Conservation (phyloP, 2,329 filamentous ascomycete genomes). For the Rhytidhysteron rufulum region DNA sequence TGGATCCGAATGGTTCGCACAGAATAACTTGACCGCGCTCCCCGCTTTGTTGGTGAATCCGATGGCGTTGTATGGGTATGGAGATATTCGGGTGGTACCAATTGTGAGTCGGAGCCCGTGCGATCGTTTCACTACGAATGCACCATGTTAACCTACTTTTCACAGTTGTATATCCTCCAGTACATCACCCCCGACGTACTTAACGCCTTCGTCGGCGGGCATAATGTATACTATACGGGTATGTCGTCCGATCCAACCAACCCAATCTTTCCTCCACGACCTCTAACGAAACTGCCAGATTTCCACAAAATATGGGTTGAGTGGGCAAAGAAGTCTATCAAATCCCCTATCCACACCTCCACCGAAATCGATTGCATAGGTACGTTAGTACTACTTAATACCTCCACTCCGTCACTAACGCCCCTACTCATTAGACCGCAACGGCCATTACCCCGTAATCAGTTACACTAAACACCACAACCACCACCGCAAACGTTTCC, state of each 20-base stretch:
- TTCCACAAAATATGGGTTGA: conserved; percentile 34
- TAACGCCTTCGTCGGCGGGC: conserved; percentile 32
- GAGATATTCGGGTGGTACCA: conserved; percentile 34
- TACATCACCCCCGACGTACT: conserved; percentile 38
- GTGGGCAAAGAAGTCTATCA: conserved; percentile 25
- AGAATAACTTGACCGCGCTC: conserved; percentile 33
- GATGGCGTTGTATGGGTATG: conserved; percentile 35
- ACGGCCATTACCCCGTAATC: neutral
- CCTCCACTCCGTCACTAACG: neutral
- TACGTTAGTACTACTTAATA: too few species aligned
- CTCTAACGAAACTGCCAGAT: conserved; percentile 16
- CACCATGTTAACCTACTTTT: too few species aligned
- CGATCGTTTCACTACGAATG: conserved; percentile 15
- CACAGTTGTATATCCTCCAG: conserved; percentile 36
- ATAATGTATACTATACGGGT: conserved; percentile 32
- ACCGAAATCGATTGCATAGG: conserved; percentile 30
- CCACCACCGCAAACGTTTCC: neutral
- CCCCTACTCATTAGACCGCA: neutral
- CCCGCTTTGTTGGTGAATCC: conserved; percentile 32
- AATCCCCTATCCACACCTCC: conserved; percentile 27
- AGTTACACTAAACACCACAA: neutral
- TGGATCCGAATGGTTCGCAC: conserved; percentile 30
- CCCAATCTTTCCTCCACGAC: too few species aligned
- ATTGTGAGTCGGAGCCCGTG: conserved; percentile 26
- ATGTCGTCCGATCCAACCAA: conserved; percentile 1